Conservation (phyloP, 352 stramenopile species). For the Phytophthora constricta region DNA sequence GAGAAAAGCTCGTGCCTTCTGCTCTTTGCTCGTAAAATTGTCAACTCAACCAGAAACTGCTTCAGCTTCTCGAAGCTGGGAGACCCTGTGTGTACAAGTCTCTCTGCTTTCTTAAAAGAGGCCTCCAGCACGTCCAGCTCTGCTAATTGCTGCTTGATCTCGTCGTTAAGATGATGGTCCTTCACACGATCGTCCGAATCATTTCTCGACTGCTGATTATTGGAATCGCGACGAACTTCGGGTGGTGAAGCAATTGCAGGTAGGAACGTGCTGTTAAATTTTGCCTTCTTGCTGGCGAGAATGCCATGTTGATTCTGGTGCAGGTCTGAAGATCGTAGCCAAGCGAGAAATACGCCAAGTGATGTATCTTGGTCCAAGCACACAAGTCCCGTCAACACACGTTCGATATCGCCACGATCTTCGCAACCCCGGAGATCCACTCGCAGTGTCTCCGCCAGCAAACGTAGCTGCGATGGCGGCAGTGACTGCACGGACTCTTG, state of each 20-base stretch:
- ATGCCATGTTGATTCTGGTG: conserved; percentile 33
- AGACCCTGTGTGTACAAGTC: conserved; percentile 54
- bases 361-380: conserved; percentile 79
- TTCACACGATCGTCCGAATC: conserved; percentile 35
- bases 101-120: conserved; percentile 71
- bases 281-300: conserved; percentile 38
- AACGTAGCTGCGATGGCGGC: conserved; percentile 46
- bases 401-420: conserved; percentile 63
- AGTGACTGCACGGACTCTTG: conserved; percentile 69
- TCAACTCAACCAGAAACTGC: conserved; percentile 67
- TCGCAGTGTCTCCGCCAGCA: conserved; percentile 66
- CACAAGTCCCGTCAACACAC: conserved; percentile 64
- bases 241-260: conserved; percentile 42
- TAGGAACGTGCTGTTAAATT: conserved; percentile 74
- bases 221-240: not conserved
- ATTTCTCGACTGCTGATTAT: conserved; percentile 15
- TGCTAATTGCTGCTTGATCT: conserved; percentile 47
- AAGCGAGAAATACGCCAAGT: conserved; percentile 74
- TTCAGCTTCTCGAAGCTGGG: conserved; percentile 85
- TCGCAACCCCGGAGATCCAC: conserved; percentile 68
- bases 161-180: conserved; percentile 65
- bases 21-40: conserved; percentile 65
- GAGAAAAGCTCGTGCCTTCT: conserved; percentile 60
- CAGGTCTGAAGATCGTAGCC: conserved; percentile 46
- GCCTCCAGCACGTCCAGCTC: conserved; percentile 59